Base-by-base conservation (phyloP, 2,329 filamentous ascomycete genomes). In the Didymellaceae sp. region DNA sequence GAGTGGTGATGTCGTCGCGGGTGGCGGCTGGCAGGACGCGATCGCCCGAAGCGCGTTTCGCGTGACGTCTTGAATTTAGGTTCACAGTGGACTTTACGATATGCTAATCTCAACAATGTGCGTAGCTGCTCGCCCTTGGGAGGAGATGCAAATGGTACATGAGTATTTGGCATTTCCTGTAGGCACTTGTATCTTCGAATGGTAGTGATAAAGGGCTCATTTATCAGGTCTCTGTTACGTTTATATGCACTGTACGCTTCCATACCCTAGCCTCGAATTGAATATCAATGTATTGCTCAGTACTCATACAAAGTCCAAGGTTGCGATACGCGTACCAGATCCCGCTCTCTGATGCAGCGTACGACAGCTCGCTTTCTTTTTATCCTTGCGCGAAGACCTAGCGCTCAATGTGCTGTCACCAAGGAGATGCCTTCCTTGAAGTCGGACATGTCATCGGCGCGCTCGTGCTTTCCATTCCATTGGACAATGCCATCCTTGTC, bases 381-480 rank as follows among this genome's bases (percentile, higher is more conserved):
- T 30, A 7, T 2, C 5, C 6, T 16, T 17, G 30, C 30, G n/a
- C 5, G 5, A 13, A 32, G 5, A 3, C 9, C n/a, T 28, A 8
- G 4, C 44, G 13, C n/a, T 35, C 45, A 42, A 10, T 31, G 32
- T 18, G 42, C 39, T 14, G 54, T 24, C 34, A 65, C 51, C 13
- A 53, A 49, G 63, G 70, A 24, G 80, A 68, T 25, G 70, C 80
- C 59, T 20, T 79, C 75, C 43, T 75, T 74, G 57, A 86, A 81
- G 59, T 84, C 77, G 4, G 80, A 74, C 14, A 85, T 57, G 52
- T 85, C 80, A 63, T 82, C 80, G 21, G 83, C 79, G 18, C 77
- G 74, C 43, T 60, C 10, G 78, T 77, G 52, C 24, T 79, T 70
- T 46, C 76, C 72, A 4, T 72, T 75, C 82, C 83, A 87, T 45